Evolutionary conservation across 805 yeast species (phyloP), one percentile per base, ranked within the genome.

Genomic region (Torulaspora microellipsoides): DNA sequence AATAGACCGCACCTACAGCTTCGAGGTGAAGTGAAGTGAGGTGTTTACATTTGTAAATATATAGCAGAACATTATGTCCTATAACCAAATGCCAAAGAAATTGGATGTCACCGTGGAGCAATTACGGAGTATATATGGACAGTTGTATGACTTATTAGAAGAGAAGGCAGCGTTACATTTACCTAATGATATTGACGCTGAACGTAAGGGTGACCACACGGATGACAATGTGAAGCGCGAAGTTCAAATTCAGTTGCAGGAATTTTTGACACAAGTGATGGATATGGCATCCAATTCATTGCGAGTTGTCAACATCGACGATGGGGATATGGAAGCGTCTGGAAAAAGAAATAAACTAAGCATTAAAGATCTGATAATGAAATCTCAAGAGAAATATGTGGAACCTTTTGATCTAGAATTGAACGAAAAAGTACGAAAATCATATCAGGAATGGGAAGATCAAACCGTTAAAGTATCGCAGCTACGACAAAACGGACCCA

Each of bases 341-440:
- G 59, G 48, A 10, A 51, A 54, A 12, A 42, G 54, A 33, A 40
- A 68, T 15, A 48, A 52, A 30, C 34, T 50, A 7, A 30, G 53
- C 9, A 39, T 64, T 9, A 41, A 53, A 8, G 55, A 52, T 31
- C 35, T 53, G 20, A 47, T 50, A 17, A 46, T 38, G 25, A 50
- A 48, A 35, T 54, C 56, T 6, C 53, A 53, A 35, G 49, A 52
- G 31, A 48, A 46, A 33, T 55, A 73, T 45, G 72, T 79, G 8
- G 93, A 83, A 58, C 88, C 90, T 0, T 84, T 83, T 60, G 91
- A 86, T 56, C 64, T 74, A 31, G 80, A 73, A 14, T 62, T 84
- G 46, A 82, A 83, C 59, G 80, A 76, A 45, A 60, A 70, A 43
- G 72, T 85, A 25, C 68, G 91, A 36, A 68, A 72, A 38, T 53